phyloP scores from a whole-genome alignment of 257 asterid genomes.

The Anisodus tanguticus region DNA sequence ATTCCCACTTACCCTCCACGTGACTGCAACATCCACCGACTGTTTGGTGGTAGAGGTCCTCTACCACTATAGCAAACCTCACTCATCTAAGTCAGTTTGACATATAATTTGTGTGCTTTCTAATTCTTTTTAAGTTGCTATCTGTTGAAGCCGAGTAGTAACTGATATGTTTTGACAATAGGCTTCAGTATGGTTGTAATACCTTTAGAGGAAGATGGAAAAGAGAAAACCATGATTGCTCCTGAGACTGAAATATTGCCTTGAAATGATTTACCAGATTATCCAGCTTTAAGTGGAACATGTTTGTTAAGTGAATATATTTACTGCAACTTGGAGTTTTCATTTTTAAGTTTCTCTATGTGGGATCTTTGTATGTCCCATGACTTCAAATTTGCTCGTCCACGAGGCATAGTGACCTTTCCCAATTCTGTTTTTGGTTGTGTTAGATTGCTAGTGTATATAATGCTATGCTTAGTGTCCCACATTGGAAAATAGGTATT shows the following conservation, averaged over 20 bases:
- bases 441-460: background rate
- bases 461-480: background rate
- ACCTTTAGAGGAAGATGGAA: background rate
- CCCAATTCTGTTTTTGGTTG: background rate
- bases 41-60: conserved; percentile 26
- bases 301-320: background rate
- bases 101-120: background rate
- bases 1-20: background rate
- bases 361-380: background rate
- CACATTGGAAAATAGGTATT: conserved; percentile 7
- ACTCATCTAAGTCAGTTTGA: background rate
- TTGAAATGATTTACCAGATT: conserved; percentile 22
- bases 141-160: background rate
- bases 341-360: background rate
- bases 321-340: conserved; percentile 12
- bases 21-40: background rate
- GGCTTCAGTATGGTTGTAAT: background rate
- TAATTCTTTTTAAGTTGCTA: conserved; percentile 1
- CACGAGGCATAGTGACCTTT: conserved; percentile 27
- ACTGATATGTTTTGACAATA: background rate
- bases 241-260: background rate
- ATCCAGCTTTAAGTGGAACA: background rate
- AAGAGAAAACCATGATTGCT: background rate
- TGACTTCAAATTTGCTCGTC: conserved; percentile 23
- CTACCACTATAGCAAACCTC: background rate